Base-by-base conservation (phyloP, 805 yeast genomes). In the Spathaspora hagerdaliae region DNA sequence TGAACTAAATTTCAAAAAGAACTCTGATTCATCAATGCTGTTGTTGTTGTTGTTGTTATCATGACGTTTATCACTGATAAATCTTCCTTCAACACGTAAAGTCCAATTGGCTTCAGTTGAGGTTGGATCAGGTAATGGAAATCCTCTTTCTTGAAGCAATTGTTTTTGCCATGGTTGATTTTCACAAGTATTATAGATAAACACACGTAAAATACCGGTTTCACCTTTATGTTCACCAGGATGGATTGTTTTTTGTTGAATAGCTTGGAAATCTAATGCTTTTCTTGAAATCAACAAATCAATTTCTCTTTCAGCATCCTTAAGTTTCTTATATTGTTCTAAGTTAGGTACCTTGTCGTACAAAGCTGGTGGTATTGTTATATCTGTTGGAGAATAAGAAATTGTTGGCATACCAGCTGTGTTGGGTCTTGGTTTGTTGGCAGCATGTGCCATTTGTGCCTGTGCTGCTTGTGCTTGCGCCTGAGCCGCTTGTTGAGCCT, bases 271-370 rank as follows among this genome's bases (percentile, higher is more conserved):
- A 57, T 92, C 98, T 44, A 87, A 77, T 50, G 88, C 78, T 62
- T 92, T 92, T 48, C 96, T 80, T 38, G 91, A 82, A 34, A 88
- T 81, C 52, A 87, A 75, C 46, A 92, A 78, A 63, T 94, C 98
- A 39, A 92, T 66, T 51, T 81, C 77, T 49, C 81, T 78, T 63
- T 94, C 99, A n/a, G 91, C 88, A 7, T 85, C 89, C 51, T 78
- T 77, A 39, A 92, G 71, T 44, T 81, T 75, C 56, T 85, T 79
- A 64, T 87, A 87, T 46, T 82, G 69, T 14, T 76, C 80, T n/a
- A 88, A 82, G 56, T 88, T 87, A 6, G 92, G 89, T 7, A 87
- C 60, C 44, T 65, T 63, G 36, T 61, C 62, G 53, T 69, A 69
- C 38, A 72, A 58, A 15, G 51, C 52, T 1, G 63, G 53, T 2